Base-by-base conservation (phyloP, 306 rosid species). In the Benincasa hispida region DNA sequence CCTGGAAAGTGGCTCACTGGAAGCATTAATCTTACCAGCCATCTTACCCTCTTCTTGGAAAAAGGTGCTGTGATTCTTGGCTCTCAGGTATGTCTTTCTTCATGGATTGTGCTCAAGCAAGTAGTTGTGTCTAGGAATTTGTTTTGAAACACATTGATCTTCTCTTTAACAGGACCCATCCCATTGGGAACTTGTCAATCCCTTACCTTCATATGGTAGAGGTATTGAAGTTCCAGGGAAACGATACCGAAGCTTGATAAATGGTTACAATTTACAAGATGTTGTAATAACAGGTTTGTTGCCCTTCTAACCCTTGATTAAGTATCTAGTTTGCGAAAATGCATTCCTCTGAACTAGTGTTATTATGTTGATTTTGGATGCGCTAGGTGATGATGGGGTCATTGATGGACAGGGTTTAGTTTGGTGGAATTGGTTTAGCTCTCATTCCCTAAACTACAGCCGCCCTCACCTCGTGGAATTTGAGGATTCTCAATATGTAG, bases 1-100 rank as follows among this genome's bases (percentile, higher is more conserved):
- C 82, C 93, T 0, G 99, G 99, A 55, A 85, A 88, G 74, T 95
- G 99, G 99, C 98, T 95, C 50, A 95, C 98, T 4, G 98, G 93
- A 15, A 88, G 98, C 75, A 84, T 95, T 88, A 95, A 88, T 77
- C 99, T 95, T 50, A 95, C 99, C 27, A 95, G 99, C 82, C 93
- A 92, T 76, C 99, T 95, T 34, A 95, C 99, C 10, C 90, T 95
- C 76, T 95, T 92, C 85, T 79, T 95, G 87, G 99, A 95, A 79
- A 92, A 89, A 83, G 98, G 91, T 18, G 97, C 98, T 58, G 83
- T 85, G 69, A 86, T 95, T 78, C 89, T 95, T 85, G 99, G 91
- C 86, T 88, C 99, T 77, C 98, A 92, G 99, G 99, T 95, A 89
- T 60, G 75, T 59, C 47, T 35, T 72, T 24, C 39, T 15, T 70